phyloP scores from a whole-genome alignment of 2,329 filamentous ascomycete genomes.

The Neophaeococcomyces mojaviensis region DNA sequence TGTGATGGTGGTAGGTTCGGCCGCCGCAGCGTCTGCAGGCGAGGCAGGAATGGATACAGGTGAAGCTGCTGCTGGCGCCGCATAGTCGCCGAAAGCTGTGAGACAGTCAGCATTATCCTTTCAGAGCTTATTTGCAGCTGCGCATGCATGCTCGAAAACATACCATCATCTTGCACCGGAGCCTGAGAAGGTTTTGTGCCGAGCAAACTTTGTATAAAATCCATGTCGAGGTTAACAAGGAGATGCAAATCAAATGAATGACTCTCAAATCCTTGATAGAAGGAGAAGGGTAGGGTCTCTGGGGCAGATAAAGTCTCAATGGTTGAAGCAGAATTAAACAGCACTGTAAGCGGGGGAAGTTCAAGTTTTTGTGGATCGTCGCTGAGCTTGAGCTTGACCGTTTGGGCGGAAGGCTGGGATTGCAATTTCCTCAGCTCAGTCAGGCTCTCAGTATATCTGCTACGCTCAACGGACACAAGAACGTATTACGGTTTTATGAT shows the following conservation, averaged over 20 bases:
- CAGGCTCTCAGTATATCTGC: too few species aligned
- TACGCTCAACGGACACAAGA: too few species aligned
- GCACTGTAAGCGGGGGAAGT: neutral
- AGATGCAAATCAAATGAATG: constrained; percentile 18
- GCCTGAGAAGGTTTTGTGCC: constrained; percentile 21
- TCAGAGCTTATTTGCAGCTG: neutral
- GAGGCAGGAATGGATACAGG: constrained; percentile 39
- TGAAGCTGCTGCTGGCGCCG: constrained; percentile 40
- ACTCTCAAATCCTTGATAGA: constrained; percentile 7
- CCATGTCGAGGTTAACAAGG: constrained; percentile 13
- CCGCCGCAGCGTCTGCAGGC: constrained; percentile 41
- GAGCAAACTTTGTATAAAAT: constrained; percentile 24
- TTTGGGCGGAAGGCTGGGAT: too few species aligned
- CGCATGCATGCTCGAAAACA: neutral
- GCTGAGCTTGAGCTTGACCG: too few species aligned
- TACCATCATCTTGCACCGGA: constrained; percentile 23
- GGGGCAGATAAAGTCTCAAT: neutral
- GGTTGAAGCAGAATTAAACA: neutral
- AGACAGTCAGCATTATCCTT: constrained; percentile 11
- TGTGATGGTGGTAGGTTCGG: constrained; percentile 30
- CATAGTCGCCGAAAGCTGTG: constrained; percentile 90
- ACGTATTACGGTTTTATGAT: too few species aligned
- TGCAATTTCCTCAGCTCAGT: too few species aligned
- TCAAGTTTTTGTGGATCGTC: too few species aligned
- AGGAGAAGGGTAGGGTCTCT: neutral